Base-by-base conservation (phyloP, 306 rosid species). In the Castanea sativa region DNA sequence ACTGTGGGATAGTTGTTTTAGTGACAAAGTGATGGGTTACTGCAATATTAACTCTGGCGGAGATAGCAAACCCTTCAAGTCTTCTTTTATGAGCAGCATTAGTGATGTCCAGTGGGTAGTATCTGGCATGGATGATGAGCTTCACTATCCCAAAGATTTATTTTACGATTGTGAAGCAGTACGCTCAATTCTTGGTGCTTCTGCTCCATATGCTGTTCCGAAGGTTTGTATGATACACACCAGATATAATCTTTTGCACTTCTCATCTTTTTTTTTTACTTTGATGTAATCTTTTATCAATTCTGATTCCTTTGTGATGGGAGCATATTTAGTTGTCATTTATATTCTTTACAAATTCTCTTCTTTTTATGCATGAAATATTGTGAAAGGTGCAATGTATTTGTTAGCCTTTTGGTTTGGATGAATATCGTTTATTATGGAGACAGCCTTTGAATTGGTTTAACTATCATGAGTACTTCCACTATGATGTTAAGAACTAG, bases 191-290 rank as follows among this genome's bases (percentile, higher is more conserved):
- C 84, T 94, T 11, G 99, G 99, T 74, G 80, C 74, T 72, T 90
- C 77, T 82, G 99, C 93, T 12, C 94, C 97, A 30, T 92, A 82
- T 87, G 93, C 91, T 80, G 84, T 90, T 80, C 97, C 97, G n/a
- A 94, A 92, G 99, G 99, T 94, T 86, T 65, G 93, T 74, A 69
- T 80, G 41, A 14, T 70, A 69, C 55, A 27, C 23, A 30, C 35
- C 57, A 35, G 41, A 29, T 51, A 41, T 56, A 77, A 23, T 59
- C 71, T 63, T 35, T 30, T 21, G 25, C 19, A 3, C 41, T 32
- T 61, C 25, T 61, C 15, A 13, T 51, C 35, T 16, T 11, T 32
- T 25, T 25, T 67, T 15, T 16, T 33, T 33, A 32, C 19, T 29
- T 10, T n/a, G 23, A 25, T 21, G 2, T 63, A 14, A 29, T 19